Base-by-base conservation (phyloP, 352 stramenopile genomes). In the Phytophthora sansomeana region DNA sequence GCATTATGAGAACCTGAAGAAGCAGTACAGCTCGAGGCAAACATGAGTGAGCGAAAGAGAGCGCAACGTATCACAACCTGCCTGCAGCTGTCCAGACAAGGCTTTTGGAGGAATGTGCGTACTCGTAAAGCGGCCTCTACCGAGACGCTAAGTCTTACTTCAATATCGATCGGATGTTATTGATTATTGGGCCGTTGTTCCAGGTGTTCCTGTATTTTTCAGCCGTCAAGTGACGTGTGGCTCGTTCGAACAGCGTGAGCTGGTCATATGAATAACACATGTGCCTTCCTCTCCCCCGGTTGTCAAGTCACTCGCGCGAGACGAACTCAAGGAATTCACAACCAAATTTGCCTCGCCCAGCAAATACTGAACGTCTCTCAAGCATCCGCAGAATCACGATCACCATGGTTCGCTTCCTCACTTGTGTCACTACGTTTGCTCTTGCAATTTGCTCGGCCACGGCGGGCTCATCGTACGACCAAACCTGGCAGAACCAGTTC, bases 1-100 rank as follows among this genome's bases (percentile, higher is more conserved):
- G 38, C 91, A 97, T 61, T 97, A 97, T 69, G 91, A 97, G 59
- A 85, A 83, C 24, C 77, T 97, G 32, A 89, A 90, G 47, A 65
- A 85, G 44, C 85, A 97, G 77, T 97, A 94, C 72, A 96, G 81
- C 58, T 92, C 81, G 7, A 83, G 73, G 19, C 72, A 90, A 74
- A 67, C 50, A 16, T 73, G 47, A 72, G 42, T 39, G 36, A 30
- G 38, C 33, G 46, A 51, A 48, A 52, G 55, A 41, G 42, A n/a
- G 44, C 6, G 29, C 21, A 11, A 46, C 24, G 60, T 33, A 55
- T 29, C 48, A 32, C 32, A 44, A 57, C 16, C 43, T 29, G 26
- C 6, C 16, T 56, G 51, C 50, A 67, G 24, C 48, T 61, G 58
- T 47, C n/a, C 21, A 63, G 21, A 30, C 43, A 58, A 52, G 36